Conservation (phyloP, 139 green algal species). For the Dunaliella sp. region DNA sequence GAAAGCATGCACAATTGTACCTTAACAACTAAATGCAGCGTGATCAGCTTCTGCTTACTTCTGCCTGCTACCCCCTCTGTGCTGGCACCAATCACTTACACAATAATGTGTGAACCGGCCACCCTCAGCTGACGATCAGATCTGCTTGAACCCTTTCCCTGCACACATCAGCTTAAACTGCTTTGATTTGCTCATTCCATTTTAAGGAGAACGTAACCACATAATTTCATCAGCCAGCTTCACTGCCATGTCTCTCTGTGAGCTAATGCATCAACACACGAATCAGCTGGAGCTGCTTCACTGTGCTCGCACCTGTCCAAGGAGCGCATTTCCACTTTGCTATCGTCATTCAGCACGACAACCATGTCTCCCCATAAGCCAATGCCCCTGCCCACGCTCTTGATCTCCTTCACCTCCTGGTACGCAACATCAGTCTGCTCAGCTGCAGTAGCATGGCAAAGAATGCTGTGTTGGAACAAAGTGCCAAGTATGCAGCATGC, state of each 20-base stretch:
- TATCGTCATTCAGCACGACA: conserved; percentile 59
- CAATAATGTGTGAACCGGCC: no score
- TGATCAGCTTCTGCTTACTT: no score
- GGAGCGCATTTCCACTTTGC: conserved; percentile 72
- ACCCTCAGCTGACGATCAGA: no score
- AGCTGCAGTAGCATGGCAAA: conserved; percentile 41
- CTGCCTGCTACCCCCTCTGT: no score
- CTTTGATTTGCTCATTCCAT: background rate
- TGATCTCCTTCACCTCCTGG: conserved; percentile 79
- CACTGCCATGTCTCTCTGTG: background rate
- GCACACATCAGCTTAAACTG: background rate
- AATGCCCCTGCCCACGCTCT: conserved; percentile 68
- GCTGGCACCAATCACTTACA: no score
- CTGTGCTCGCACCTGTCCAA: conserved; percentile 70
- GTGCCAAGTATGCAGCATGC: no score
- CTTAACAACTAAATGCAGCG: no score
- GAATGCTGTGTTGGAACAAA: no score
- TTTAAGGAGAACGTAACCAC: background rate
- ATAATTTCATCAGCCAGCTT: background rate
- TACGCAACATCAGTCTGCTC: conserved; percentile 64
- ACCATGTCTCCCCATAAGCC: conserved; percentile 92
- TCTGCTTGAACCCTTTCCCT: background rate
- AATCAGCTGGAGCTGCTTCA: background rate
- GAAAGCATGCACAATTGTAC: no score
- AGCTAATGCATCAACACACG: background rate